phyloP scores from a whole-genome alignment of 1,139 yeast species.

The Meyerozyma elateridarum region DNA sequence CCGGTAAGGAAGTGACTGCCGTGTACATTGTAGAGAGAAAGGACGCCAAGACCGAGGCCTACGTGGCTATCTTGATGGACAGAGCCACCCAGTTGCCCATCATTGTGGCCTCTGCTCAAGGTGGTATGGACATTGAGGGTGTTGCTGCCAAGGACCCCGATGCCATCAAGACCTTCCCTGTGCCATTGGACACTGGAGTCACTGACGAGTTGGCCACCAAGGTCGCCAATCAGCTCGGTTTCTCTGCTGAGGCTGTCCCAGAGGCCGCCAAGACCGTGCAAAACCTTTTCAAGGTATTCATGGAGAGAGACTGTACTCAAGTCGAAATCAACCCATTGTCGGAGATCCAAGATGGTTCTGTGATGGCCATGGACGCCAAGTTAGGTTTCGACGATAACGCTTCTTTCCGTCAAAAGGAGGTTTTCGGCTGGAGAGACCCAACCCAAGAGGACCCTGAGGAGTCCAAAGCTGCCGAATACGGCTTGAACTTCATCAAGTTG shows the following conservation, averaged over 20 bases:
- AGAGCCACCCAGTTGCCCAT: slow-evolving; percentile 86
- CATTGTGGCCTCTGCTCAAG: slow-evolving; percentile 94
- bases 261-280: slow-evolving; percentile 86
- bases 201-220: slow-evolving; percentile 71
- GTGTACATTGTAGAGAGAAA: slow-evolving; percentile 95
- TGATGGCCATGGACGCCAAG: slow-evolving; percentile 99
- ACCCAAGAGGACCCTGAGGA: slow-evolving; percentile 98
- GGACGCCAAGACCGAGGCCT: slow-evolving; percentile 90
- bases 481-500: slow-evolving; percentile 92
- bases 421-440: slow-evolving; percentile 89
- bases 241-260: slow-evolving; percentile 69
- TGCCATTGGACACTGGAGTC: slow-evolving; percentile 75
- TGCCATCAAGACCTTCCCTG: slow-evolving; percentile 86
- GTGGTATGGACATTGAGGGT: slow-evolving; percentile 99
- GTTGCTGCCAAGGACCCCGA: slow-evolving; percentile 91
- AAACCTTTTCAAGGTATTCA: slow-evolving; percentile 83
- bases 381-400: slow-evolving; percentile 98
- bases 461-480: slow-evolving; percentile 84
- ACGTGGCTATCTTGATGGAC: slow-evolving; percentile 92
- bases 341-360: slow-evolving; percentile 86
- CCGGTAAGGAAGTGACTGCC: slow-evolving; percentile 95
- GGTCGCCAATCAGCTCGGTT: slow-evolving; percentile 79
- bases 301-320: slow-evolving; percentile 93
- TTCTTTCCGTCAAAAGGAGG: slow-evolving; percentile 88
- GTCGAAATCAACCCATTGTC: slow-evolving; percentile 98